phyloP scores from a whole-genome alignment of 495 filamentous ascomycete genomes.

The Cudoniella acicularis region DNA sequence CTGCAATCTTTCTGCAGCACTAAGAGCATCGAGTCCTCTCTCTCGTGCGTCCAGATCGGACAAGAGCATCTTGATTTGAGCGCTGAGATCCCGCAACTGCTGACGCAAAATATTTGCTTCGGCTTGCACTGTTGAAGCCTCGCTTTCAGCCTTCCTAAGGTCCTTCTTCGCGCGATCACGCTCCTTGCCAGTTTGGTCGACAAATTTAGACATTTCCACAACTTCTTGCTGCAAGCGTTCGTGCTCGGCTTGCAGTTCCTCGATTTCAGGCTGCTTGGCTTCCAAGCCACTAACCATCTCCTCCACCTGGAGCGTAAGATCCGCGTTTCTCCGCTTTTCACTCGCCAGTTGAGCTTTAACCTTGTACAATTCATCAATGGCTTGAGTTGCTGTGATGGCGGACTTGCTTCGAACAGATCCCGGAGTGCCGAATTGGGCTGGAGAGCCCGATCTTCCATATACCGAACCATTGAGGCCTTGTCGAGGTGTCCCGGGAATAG shows the following conservation, averaged over 20 bases:
- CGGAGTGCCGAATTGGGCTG: conserved; percentile 50
- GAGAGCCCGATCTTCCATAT: conserved; percentile 33
- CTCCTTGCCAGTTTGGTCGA: conserved; percentile 57
- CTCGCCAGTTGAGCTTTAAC: conserved; percentile 49
- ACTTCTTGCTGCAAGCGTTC: conserved; percentile 66
- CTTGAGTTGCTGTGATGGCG: conserved; percentile 42
- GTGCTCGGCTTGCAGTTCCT: conserved; percentile 64
- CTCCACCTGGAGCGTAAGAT: conserved; percentile 69
- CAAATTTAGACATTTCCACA: conserved; percentile 71
- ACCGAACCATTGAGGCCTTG: conserved; percentile 46
- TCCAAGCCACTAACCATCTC: conserved; percentile 71
- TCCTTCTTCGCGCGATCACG: conserved; percentile 54
- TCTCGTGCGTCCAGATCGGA: conserved; percentile 76
- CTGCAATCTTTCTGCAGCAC: conserved; percentile 56
- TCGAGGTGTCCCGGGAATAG: conserved; percentile 56
- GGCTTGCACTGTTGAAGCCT: conserved; percentile 63
- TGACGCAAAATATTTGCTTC: conserved; percentile 79
- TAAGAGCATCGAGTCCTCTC: conserved; percentile 70
- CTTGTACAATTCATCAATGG: conserved; percentile 50
- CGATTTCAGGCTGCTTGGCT: conserved; percentile 62
- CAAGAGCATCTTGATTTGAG: conserved; percentile 83
- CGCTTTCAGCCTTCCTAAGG: conserved; percentile 67
- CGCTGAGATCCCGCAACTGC: conserved; percentile 84
- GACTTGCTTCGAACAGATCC: conserved; percentile 45
- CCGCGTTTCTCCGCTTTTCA: conserved; percentile 66